Base-by-base conservation (phyloP, 164 flowering plant genomes). In the Annona squamosa region DNA sequence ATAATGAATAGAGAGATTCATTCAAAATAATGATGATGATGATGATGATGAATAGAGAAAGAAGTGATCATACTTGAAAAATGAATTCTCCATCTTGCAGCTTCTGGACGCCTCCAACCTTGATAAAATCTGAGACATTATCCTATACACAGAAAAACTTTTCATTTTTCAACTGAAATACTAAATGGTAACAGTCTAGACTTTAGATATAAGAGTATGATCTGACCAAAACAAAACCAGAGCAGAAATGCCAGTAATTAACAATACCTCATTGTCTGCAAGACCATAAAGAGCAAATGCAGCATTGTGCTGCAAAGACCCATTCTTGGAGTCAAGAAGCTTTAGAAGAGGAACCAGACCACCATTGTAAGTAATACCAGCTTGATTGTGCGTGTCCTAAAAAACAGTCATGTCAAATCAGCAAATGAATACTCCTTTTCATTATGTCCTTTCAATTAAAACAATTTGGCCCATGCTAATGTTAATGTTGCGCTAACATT, bases 221-320 rank as follows among this genome's bases (percentile, higher is more conserved):
- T 42, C n/a, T 13, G 5, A 46, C 12, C 3, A 37, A 61, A 61
- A 62, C 47, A 5, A 17, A 69, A 18, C 4, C 42, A 19, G 10
- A 13, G 46, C 47, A 1, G 9, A 10, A 69, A 62, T n/a, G 12
- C 1, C 19, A 44, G 65, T 64, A 71, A 66, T 42, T 61, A 43
- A 78, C 2, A 18, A 44, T 76, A 94, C 99, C 97, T 96, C 97
- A 84, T 93, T 93, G 75, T 96, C 99, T 44, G 99, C 98, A 79
- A 96, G 94, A 48, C 98, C 99, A 86, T 89, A 96, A 69, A 96
- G 92, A 65, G 98, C 96, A 86, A 96, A 96, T 75, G 99, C 99
- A 68, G 99, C 98, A 88, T 96, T 96, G 77, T 96, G 99, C 74
- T 93, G 99, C 79, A 96, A 78, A 76, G 97, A 89, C 42, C 97